These are phyloP conservation scores for Phaseolus lunatus DNA, from an alignment of 306 rosid species.

Conservation along the genomic window DNA sequence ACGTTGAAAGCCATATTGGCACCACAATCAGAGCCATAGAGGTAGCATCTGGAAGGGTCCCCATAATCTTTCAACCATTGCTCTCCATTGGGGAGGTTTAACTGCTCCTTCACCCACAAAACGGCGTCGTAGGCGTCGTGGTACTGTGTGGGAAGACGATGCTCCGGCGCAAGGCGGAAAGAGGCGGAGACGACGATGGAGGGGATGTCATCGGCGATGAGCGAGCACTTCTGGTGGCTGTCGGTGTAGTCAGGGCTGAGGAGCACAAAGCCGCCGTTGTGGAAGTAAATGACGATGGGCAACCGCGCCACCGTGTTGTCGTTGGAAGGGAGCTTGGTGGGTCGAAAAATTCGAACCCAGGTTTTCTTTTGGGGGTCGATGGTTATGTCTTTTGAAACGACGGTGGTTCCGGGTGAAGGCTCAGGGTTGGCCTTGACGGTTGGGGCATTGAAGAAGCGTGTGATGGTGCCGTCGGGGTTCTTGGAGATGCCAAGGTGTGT, in stretches of 20 bases:
- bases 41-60: slow-evolving; percentile 65
- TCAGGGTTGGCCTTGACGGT: slow-evolving; percentile 36
- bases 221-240: slow-evolving; percentile 38
- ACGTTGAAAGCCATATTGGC: slow-evolving; percentile 63
- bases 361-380: slow-evolving; percentile 39
- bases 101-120: slow-evolving; percentile 57
- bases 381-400: slow-evolving; percentile 58
- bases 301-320: slow-evolving; percentile 61
- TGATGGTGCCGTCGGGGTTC: slow-evolving; percentile 60
- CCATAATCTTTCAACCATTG: slow-evolving; percentile 70
- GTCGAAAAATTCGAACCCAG: slow-evolving; percentile 63
- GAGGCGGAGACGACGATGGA: slow-evolving; percentile 56
- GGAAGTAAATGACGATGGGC: slow-evolving; percentile 63
- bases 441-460: slow-evolving; percentile 41
- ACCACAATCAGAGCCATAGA: slow-evolving; percentile 63
- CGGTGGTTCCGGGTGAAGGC: slow-evolving; percentile 33
- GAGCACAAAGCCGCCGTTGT: slow-evolving; percentile 61
- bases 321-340: slow-evolving; percentile 65
- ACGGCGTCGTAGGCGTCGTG: slow-evolving; percentile 53
- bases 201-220: slow-evolving; percentile 47
- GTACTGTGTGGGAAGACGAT: slow-evolving; percentile 58
- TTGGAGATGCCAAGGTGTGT: slow-evolving; percentile 42
- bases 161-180: slow-evolving; percentile 60
- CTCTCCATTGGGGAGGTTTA: slow-evolving; percentile 49
- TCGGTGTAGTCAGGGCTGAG: not conserved